Conservation (phyloP, 2,329 filamentous ascomycete genomes). For the Microcera coccophila region DNA sequence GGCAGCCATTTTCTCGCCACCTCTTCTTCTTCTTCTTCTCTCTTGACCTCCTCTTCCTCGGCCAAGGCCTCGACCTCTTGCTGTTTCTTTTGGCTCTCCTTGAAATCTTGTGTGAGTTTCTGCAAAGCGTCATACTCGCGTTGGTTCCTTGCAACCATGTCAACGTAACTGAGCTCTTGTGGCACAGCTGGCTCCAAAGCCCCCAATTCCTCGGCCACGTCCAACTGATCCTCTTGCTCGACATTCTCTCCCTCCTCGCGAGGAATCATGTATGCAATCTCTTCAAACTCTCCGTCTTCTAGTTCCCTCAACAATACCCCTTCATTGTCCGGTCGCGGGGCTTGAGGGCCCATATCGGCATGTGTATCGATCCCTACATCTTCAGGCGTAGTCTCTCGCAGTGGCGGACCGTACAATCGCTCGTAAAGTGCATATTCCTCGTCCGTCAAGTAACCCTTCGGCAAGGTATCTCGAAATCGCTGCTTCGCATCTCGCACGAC, state of each 20-base stretch:
- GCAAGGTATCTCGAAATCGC: constrained; percentile 72
- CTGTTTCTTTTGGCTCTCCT: constrained; percentile 39
- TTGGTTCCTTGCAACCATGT: constrained; percentile 48
- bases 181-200: constrained; percentile 23
- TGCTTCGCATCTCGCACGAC: constrained; percentile 69
- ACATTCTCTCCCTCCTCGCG: constrained; percentile 4
- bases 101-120: constrained; percentile 56
- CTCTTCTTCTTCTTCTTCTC: constrained; percentile 32
- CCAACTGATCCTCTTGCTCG: constrained; percentile 11
- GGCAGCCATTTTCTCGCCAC: constrained; percentile 27
- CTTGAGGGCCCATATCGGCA: constrained; percentile 33
- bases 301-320: constrained; percentile 51
- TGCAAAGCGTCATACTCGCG: constrained; percentile 54
- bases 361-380: constrained; percentile 51
- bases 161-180: constrained; percentile 39
- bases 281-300: constrained; percentile 56
- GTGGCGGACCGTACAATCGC: constrained; percentile 73
- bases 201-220: constrained; percentile 20
- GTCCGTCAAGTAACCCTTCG: constrained; percentile 63
- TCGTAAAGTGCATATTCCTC: constrained; percentile 74
- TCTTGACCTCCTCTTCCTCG: constrained; percentile 33
- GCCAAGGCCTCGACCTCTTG: constrained; percentile 26
- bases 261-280: constrained; percentile 49
- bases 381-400: constrained; percentile 57
- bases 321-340: constrained; percentile 31